Conservation (phyloP, 176 grass and related monocot species). For the Paspalum notatum region DNA sequence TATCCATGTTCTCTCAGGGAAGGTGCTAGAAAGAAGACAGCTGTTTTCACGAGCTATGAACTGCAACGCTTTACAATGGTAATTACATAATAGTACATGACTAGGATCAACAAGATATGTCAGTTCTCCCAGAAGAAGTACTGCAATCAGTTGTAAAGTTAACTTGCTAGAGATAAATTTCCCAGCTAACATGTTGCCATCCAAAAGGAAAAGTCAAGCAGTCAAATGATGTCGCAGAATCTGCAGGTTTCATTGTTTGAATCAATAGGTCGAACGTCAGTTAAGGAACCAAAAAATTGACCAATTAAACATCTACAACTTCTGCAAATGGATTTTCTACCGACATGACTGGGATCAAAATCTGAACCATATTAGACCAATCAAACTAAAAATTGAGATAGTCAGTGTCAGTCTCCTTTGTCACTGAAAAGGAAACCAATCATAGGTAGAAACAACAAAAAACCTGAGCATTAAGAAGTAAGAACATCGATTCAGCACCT, state of each 20-base stretch:
- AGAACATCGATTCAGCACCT: background rate
- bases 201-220: constrained; percentile 5
- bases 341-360: background rate
- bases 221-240: background rate
- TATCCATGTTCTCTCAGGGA: background rate
- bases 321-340: background rate
- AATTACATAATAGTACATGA: background rate
- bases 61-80: background rate
- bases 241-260: background rate
- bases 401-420: background rate
- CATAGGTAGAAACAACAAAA: background rate
- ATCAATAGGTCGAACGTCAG: constrained; percentile 7
- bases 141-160: constrained; percentile 1
- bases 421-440: background rate
- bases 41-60: background rate
- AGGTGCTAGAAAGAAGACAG: background rate
- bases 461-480: background rate
- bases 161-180: background rate
- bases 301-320: background rate
- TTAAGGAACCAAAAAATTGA: background rate
- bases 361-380: background rate
- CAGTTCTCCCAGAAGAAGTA: background rate
- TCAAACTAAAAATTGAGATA: background rate
- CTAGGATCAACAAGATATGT: background rate
- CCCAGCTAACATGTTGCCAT: background rate